Percentiles rank a stretch among this genome's conserved stretches.
Conservation (phyloP, 208 protist genomes). For the Leishmania braziliensis region DNA sequence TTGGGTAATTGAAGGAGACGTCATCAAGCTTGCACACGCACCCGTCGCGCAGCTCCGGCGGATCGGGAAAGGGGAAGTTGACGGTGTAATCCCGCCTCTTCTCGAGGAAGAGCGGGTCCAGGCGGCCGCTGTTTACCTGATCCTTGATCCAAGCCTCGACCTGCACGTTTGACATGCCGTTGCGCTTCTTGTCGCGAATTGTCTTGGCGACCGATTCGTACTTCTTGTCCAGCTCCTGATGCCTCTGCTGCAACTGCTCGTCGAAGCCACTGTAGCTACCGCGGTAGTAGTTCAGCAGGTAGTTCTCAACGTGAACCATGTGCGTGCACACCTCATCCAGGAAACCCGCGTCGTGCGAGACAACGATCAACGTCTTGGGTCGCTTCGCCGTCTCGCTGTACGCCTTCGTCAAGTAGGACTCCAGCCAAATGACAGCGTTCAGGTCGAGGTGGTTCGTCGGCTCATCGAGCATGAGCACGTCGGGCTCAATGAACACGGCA, state of each 20-base stretch:
- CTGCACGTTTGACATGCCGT: conserved; percentile 88
- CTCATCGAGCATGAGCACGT: conserved; percentile 97
- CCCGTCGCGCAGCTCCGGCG: conserved; percentile 75
- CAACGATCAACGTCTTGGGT: conserved; percentile 94
- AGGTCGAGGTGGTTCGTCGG: conserved; percentile 98
- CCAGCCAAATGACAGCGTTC: conserved; percentile 95
- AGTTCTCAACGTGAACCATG: conserved; percentile 93
- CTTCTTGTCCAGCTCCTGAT: conserved; percentile 89
- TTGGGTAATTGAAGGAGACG: conserved; percentile 87
- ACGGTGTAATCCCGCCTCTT: conserved; percentile 90
- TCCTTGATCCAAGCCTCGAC: conserved; percentile 83
- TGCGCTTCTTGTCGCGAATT: conserved; percentile 88
- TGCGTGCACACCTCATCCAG: conserved; percentile 95
- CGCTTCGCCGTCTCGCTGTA: conserved; percentile 84
- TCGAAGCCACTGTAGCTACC: conserved; percentile 80
- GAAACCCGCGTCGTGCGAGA: conserved; percentile 97
- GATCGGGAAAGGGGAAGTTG: conserved; percentile 86
- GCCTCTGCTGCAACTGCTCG: conserved; percentile 70
- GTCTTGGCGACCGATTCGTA: conserved; percentile 68
- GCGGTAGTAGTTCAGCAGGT: conserved; percentile 90
- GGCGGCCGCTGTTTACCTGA: conserved; percentile 63
- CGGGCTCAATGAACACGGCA: conserved; percentile 94
- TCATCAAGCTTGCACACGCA: conserved; percentile 86
- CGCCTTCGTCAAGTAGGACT: conserved; percentile 85
- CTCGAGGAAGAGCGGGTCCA: conserved; percentile 74